phyloP scores from a whole-genome alignment of 805 yeast species.

The Wickerhamiella australiensis region DNA sequence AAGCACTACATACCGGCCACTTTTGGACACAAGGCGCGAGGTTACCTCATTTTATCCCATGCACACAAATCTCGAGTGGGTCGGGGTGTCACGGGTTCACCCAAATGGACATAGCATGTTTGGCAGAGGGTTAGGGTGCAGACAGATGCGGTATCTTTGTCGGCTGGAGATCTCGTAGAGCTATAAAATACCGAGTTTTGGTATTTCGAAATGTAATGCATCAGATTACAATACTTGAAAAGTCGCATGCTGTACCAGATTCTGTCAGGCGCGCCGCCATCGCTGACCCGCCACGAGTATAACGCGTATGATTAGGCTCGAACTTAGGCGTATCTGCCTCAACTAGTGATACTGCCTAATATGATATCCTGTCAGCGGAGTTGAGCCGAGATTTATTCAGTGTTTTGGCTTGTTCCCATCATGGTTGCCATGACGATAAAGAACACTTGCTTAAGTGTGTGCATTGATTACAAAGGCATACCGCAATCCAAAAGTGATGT shows the following conservation, averaged over 20 bases:
- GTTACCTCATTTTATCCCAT: no score
- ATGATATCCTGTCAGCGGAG: no score
- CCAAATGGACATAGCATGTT: neutral
- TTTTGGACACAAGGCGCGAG: no score
- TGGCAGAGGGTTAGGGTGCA: neutral
- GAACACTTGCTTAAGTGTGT: slow-evolving; percentile 1
- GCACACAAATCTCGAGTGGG: neutral
- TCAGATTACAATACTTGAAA: no score
- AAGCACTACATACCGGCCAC: no score
- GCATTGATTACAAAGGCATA: neutral
- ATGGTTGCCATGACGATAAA: neutral
- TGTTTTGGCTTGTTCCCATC: neutral
- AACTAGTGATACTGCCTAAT: no score
- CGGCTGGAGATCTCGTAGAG: neutral
- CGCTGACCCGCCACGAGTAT: neutral
- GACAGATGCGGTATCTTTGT: neutral
- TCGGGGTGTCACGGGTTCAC: slow-evolving; percentile 4
- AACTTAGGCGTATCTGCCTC: no score
- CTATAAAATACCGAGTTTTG: no score
- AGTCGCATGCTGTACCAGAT: no score
- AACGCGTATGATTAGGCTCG: neutral
- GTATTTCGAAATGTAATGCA: no score
- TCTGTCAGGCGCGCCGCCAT: neutral
- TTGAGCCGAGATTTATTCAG: neutral
- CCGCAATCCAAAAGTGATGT: neutral